Evolutionary conservation across 345 rosid genomes (phyloP).

Genomic region (Hypericum perforatum): DNA sequence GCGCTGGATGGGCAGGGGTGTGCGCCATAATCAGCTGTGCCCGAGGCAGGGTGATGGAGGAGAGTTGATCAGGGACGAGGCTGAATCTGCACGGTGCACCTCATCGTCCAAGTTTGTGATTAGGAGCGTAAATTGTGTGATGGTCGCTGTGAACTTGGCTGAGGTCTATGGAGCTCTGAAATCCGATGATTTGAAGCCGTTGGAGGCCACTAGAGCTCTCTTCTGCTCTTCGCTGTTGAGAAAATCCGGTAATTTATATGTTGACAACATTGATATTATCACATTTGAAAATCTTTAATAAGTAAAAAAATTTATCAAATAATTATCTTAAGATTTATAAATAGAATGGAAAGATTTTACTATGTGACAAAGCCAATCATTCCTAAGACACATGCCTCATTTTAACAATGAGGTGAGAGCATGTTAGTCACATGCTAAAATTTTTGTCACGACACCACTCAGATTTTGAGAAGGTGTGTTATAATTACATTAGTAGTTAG

Average conservation of each 20-base stretch:
- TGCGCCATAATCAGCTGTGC: constrained; percentile 48
- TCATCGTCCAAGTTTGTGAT: constrained; percentile 30
- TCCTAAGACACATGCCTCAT: too few species aligned
- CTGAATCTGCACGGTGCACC: constrained; percentile 12
- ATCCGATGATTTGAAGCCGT: constrained; percentile 30
- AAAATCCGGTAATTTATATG: constrained; percentile 47
- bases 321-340: too few species aligned
- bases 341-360: too few species aligned
- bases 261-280: too few species aligned
- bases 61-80: constrained; percentile 11
- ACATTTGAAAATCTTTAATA: too few species aligned
- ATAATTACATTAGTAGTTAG: too few species aligned
- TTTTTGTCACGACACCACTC: too few species aligned
- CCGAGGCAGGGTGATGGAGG: constrained; percentile 23
- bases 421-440: too few species aligned
- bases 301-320: too few species aligned
- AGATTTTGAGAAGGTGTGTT: too few species aligned
- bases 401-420: too few species aligned
- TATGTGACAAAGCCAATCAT: too few species aligned
- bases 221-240: constrained; percentile 33
- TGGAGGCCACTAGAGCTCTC: constrained; percentile 36
- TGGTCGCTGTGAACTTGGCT: constrained; percentile 44
- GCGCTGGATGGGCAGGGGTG: constrained; percentile 41
- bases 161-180: constrained; percentile 34
- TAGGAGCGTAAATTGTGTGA: constrained; percentile 38